A percentile compares a stretch with the other conserved stretches of the same genome.
Conservation (phyloP, 2,329 filamentous ascomycete genomes). For the Claviceps maximensis region DNA sequence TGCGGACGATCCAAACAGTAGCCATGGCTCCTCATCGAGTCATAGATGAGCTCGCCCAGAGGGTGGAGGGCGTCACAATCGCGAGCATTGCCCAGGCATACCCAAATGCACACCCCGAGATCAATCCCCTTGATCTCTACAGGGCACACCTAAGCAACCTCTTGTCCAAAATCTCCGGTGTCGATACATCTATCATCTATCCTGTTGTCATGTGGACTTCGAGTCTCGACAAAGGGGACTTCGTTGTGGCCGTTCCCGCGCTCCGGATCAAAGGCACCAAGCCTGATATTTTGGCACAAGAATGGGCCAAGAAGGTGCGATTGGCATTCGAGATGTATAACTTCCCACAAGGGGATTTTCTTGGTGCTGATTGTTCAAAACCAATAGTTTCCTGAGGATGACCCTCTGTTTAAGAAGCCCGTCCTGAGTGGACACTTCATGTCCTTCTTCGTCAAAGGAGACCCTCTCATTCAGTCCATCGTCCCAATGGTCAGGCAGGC, state of each 20-base stretch:
- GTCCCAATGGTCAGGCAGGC: conserved; percentile 56
- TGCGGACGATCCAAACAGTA: neutral
- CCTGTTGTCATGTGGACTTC: conserved; percentile 66
- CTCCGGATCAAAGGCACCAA: conserved; percentile 63
- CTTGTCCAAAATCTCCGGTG: conserved; percentile 54
- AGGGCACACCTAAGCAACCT: conserved; percentile 61
- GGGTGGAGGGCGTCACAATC: conserved; percentile 7
- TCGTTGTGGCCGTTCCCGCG: conserved; percentile 67
- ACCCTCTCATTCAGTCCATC: conserved; percentile 49
- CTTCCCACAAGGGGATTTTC: neutral
- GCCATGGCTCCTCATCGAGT: conserved; percentile 2
- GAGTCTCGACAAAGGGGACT: conserved; percentile 69
- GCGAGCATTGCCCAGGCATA: conserved; percentile 17
- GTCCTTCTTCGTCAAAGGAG: conserved; percentile 68
- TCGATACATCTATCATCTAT: conserved; percentile 59
- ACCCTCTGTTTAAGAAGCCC: conserved; percentile 60
- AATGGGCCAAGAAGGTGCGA: conserved; percentile 47
- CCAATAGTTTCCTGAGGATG: conserved; percentile 56
- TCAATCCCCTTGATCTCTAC: conserved; percentile 71
- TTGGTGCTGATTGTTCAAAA: neutral
- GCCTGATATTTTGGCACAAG: conserved; percentile 44
- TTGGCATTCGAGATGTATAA: neutral
- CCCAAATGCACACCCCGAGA: conserved; percentile 48
- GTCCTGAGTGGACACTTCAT: conserved; percentile 54
- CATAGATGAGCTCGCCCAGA: conserved; percentile 6